Conservation (phyloP, 129 eudicot genomes). For the Escallonia herrerae region DNA sequence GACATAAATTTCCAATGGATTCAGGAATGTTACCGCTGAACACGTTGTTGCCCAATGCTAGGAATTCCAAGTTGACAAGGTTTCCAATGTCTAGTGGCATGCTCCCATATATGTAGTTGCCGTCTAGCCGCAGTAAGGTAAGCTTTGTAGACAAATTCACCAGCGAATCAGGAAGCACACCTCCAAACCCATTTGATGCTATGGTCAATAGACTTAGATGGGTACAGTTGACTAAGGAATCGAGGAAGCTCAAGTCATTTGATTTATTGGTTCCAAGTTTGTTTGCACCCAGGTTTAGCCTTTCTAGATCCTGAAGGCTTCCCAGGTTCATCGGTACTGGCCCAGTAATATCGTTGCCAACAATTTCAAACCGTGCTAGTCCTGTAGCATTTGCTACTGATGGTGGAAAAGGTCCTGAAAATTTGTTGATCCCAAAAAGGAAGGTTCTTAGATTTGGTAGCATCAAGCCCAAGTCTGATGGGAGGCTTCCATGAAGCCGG, state of each 20-base stretch:
- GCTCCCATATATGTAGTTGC: neutral
- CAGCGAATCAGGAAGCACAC: neutral
- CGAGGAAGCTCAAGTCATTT: conserved; percentile 1
- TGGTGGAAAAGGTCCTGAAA: conserved; percentile 27
- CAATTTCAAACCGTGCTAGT: conserved; percentile 1
- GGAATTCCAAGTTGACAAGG: neutral
- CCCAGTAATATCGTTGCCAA: conserved; percentile 11
- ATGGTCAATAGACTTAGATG: neutral
- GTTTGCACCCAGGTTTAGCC: neutral
- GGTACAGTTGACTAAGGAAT: neutral
- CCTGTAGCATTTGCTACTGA: conserved; percentile 30
- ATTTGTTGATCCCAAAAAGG: neutral
- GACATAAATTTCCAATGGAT: neutral
- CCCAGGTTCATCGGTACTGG: conserved; percentile 11
- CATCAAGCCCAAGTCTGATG: neutral
- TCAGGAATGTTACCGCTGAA: neutral
- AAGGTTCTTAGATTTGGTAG: conserved; percentile 3
- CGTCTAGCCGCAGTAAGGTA: neutral
- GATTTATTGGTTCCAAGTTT: conserved; percentile 13
- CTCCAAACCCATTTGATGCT: neutral
- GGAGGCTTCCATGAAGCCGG: neutral
- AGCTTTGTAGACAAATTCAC: neutral
- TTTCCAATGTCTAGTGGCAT: neutral
- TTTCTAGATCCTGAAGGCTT: neutral
- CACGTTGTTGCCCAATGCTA: neutral